Conservation (phyloP, 495 filamentous ascomycete genomes). For the Penicillium longicatenatum region DNA sequence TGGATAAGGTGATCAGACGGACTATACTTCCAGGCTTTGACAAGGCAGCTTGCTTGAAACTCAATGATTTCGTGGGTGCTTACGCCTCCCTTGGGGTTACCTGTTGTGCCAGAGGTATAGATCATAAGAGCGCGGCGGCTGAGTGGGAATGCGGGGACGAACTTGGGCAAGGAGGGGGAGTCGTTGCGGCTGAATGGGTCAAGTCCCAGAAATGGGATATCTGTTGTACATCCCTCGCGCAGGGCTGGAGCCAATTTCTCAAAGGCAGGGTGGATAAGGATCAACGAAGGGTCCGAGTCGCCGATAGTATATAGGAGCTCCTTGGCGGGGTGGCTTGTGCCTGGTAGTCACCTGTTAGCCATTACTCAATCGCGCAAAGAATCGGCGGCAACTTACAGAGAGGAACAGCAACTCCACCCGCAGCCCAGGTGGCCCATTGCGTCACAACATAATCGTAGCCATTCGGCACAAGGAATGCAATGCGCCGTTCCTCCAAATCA, state of each 20-base stretch:
- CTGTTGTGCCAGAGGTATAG: constrained; percentile 50
- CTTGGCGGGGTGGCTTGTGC: constrained; percentile 50
- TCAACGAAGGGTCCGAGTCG: constrained; percentile 46
- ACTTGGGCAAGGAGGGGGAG: constrained; percentile 31
- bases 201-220: constrained; percentile 36
- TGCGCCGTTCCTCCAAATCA: constrained; percentile 69
- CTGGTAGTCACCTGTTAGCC: constrained; percentile 19
- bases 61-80: constrained; percentile 49
- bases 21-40: constrained; percentile 40
- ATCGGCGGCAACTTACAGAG: constrained; percentile 32
- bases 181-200: constrained; percentile 32
- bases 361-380: not conserved
- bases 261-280: constrained; percentile 44
- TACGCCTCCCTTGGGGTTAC: constrained; percentile 46
- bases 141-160: constrained; percentile 29
- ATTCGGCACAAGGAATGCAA: constrained; percentile 85
- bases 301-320: constrained; percentile 46
- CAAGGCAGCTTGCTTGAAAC: constrained; percentile 43
- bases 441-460: constrained; percentile 92
- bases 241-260: constrained; percentile 36
- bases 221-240: constrained; percentile 28
- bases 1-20: constrained; percentile 44
- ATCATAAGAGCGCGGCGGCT: constrained; percentile 46
- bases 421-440: constrained; percentile 46
- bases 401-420: constrained; percentile 46